Conservation (phyloP, 2,329 filamentous ascomycete species). For the Apiospora pterosperma region DNA sequence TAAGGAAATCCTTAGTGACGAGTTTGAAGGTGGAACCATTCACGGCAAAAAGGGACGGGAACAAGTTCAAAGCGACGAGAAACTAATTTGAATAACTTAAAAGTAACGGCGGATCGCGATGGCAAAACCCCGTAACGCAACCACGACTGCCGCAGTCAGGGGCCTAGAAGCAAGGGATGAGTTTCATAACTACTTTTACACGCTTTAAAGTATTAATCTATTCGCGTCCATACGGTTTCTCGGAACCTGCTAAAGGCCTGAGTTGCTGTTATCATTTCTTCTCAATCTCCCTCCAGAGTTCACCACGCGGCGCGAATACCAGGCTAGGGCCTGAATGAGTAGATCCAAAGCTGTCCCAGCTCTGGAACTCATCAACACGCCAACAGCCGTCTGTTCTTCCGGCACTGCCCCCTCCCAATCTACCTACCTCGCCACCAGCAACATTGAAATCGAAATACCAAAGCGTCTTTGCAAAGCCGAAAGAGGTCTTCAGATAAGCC, state of each 20-base stretch:
- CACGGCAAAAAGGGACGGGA: too few species aligned
- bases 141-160: too few species aligned
- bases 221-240: too few species aligned
- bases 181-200: too few species aligned
- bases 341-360: neutral
- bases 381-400: neutral
- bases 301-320: neutral
- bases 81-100: too few species aligned
- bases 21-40: neutral
- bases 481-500: slow-evolving; percentile 5
- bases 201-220: too few species aligned
- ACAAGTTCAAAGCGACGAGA: too few species aligned
- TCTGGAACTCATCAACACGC: neutral
- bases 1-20: too few species aligned
- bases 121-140: too few species aligned
- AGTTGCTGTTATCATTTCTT: neutral
- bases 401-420: neutral
- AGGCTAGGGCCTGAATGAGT: neutral
- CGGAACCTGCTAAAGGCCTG: too few species aligned
- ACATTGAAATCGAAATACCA: neutral
- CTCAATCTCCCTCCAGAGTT: neutral
- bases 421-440: neutral
- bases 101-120: too few species aligned
- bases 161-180: too few species aligned
- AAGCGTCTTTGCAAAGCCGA: neutral